phyloP scores from a whole-genome alignment of 2,329 filamentous ascomycete genomes.

The Fusarium sterilihyphosum region DNA sequence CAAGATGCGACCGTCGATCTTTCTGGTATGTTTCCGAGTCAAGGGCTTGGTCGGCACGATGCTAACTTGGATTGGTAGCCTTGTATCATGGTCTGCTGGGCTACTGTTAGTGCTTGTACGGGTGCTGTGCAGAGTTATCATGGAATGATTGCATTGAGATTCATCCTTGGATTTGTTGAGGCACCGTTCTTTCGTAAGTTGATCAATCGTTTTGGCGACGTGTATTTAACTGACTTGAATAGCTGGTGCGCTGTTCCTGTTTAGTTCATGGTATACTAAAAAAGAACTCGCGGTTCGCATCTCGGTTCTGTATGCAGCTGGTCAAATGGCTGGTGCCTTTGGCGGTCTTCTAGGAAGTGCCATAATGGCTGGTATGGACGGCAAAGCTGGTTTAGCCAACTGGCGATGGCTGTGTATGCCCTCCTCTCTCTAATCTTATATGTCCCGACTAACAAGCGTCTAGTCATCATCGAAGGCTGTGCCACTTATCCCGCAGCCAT shows the following conservation, averaged over 20 bases:
- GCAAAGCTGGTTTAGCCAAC: constrained; percentile 65
- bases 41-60: background rate
- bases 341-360: constrained; percentile 72
- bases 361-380: constrained; percentile 73
- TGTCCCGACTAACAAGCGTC: background rate
- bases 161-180: constrained; percentile 16
- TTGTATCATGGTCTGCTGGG: constrained; percentile 9
- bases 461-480: constrained; percentile 15
- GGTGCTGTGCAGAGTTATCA: constrained; percentile 2
- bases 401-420: constrained; percentile 59
- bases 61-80: background rate
- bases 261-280: constrained; percentile 46
- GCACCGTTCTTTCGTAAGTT: constrained; percentile 7
- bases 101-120: constrained; percentile 48
- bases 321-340: constrained; percentile 76
- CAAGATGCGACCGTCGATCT: constrained; percentile 60
- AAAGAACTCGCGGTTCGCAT: constrained; percentile 74
- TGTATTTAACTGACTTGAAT: background rate
- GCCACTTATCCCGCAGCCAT: constrained; percentile 9
- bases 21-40: constrained; percentile 29
- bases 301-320: constrained; percentile 73
- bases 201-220: fast-evolving
- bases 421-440: fast-evolving
- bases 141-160: constrained; percentile 5
- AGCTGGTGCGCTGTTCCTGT: constrained; percentile 7